phyloP scores from a whole-genome alignment of 306 rosid species.

The Gillenia trifoliata region DNA sequence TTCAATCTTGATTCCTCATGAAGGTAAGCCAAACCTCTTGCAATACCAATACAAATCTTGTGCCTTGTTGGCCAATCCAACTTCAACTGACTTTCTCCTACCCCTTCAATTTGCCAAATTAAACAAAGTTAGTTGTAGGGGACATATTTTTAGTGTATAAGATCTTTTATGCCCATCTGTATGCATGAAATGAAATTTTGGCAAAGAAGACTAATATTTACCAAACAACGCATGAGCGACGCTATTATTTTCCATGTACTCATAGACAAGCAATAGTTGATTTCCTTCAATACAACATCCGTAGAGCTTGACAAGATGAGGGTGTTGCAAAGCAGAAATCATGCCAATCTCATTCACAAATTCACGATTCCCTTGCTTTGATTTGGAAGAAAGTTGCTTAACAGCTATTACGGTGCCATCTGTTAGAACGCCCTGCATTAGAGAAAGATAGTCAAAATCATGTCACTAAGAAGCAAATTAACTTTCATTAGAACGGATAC shows the following conservation, averaged over 20 bases:
- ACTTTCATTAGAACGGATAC: background rate
- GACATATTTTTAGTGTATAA: background rate
- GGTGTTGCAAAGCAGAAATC: too few relatives aligned
- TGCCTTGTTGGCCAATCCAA: too few relatives aligned
- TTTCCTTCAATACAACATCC: too few relatives aligned
- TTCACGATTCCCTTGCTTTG: too few relatives aligned
- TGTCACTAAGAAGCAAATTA: too few relatives aligned
- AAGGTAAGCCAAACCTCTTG: background rate
- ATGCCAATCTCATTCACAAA: too few relatives aligned
- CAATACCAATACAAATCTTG: background rate
- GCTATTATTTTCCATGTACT: constrained; percentile 29
- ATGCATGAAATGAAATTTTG: background rate
- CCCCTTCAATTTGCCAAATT: constrained; percentile 3
- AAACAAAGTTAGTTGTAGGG: background rate
- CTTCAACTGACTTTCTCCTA: background rate
- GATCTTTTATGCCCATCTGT: background rate
- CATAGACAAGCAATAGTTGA: too few relatives aligned
- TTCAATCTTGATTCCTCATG: background rate
- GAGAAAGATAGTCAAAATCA: background rate
- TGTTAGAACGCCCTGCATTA: constrained; percentile 39
- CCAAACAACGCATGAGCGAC: constrained; percentile 52
- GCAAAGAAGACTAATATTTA: background rate
- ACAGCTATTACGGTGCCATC: constrained; percentile 41
- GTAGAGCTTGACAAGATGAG: too few relatives aligned
- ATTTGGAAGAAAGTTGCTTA: constrained; percentile 18